phyloP scores from a whole-genome alignment of 75 land plant species.

The Sequoiadendron giganteum region DNA sequence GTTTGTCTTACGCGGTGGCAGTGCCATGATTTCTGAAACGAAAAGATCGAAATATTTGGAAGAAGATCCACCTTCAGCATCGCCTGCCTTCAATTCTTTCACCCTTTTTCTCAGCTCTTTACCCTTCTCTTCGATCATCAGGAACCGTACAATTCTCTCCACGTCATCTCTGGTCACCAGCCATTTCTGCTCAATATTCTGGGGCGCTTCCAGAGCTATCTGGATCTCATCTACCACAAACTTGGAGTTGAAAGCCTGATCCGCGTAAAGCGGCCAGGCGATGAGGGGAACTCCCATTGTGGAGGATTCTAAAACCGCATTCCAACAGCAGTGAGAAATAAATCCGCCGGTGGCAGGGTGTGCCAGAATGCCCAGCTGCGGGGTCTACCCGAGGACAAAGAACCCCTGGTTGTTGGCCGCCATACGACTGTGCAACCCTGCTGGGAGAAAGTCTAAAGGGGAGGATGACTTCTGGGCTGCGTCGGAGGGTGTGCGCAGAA shows the following conservation, averaged over 20 bases:
- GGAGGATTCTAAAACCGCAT: conserved; percentile 9
- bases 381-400: conserved; percentile 13
- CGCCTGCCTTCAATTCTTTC: conserved; percentile 26
- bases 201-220: conserved; percentile 1
- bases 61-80: conserved; percentile 32
- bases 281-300: conserved; percentile 13
- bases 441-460: not conserved
- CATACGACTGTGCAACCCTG: not conserved
- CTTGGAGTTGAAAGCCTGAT: conserved; percentile 13
- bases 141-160: conserved; percentile 31
- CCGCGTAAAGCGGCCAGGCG: conserved; percentile 19
- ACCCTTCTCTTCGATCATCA: conserved; percentile 56
- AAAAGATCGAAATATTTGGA: not conserved
- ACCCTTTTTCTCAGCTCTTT: conserved; percentile 23
- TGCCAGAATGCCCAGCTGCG: conserved; percentile 10
- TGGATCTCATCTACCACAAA: conserved; percentile 9
- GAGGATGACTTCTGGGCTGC: not conserved
- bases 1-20: not conserved
- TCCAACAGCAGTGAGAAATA: conserved; percentile 17
- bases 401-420: not conserved
- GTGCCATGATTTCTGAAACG: not conserved
- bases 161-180: conserved; percentile 26
- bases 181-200: not conserved
- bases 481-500: conserved; percentile 3
- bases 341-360: conserved; percentile 18